These are phyloP conservation scores for Kodamaea arcana DNA, from an alignment of 1,139 yeast species.

Conservation along the genomic window DNA sequence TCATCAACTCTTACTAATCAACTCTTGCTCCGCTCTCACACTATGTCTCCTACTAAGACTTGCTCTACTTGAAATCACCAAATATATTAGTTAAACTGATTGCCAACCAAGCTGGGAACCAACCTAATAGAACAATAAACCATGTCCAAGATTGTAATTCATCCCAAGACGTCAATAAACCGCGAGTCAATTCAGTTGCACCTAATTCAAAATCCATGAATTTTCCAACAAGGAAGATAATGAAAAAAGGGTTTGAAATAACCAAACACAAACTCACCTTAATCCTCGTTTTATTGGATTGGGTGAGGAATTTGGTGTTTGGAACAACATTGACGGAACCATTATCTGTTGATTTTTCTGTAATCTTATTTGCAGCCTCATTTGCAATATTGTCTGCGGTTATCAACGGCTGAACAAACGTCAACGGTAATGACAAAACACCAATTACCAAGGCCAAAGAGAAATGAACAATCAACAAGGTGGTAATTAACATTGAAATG, in stretches of 20 bases:
- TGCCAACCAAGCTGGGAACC: conserved; percentile 81
- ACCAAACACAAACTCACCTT: conserved; percentile 34
- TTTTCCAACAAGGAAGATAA: conserved; percentile 31
- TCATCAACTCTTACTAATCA: neutral
- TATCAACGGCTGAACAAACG: conserved; percentile 52
- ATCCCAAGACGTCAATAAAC: conserved; percentile 60
- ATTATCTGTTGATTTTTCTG: neutral
- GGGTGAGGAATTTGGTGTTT: conserved; percentile 4
- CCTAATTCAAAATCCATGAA: conserved; percentile 23
- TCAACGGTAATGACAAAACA: conserved; percentile 63
- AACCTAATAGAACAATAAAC: conserved; percentile 67
- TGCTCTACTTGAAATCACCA: conserved; percentile 29
- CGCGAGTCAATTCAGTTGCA: conserved; percentile 40
- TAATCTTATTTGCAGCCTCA: neutral
- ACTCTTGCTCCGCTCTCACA: neutral
- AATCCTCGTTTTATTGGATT: conserved; percentile 15
- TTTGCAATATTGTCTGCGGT: conserved; percentile 5
- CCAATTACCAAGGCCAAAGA: conserved; percentile 74
- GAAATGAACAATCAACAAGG: conserved; percentile 79
- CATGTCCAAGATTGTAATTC: conserved; percentile 85
- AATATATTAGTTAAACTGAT: conserved; percentile 32
- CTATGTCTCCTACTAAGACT: conserved; percentile 4
- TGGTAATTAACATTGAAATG: conserved; percentile 65
- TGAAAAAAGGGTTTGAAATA: conserved; percentile 54
- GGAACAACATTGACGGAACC: neutral